Conservation (phyloP, 2,329 filamentous ascomycete species). For the Colletotrichum zoysiae region DNA sequence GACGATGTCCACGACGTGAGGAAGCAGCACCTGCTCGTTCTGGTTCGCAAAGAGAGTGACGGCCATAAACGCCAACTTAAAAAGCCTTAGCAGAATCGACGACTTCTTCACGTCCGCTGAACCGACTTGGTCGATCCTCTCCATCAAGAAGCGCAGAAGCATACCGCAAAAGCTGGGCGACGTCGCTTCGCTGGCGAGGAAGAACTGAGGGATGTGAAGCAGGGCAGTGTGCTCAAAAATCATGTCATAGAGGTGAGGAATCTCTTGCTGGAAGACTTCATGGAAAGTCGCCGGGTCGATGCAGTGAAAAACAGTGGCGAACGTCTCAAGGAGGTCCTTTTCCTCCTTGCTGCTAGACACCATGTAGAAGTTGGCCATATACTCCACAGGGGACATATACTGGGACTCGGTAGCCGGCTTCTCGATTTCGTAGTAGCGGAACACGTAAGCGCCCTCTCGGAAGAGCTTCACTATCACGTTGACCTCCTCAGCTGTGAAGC, state of each 20-base stretch:
- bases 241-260: conserved; percentile 95
- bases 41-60: conserved; percentile 95
- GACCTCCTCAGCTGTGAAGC: conserved; percentile 97
- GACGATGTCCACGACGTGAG: conserved; percentile 96
- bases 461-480: conserved; percentile 97
- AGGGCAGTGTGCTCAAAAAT: conserved; percentile 97
- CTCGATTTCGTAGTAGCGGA: conserved; percentile 95
- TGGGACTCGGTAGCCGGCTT: conserved; percentile 79
- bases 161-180: conserved; percentile 98
- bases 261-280: conserved; percentile 97
- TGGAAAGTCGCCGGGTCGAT: conserved; percentile 99
- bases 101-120: conserved; percentile 92
- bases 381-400: conserved; percentile 86
- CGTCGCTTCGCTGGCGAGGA: conserved; percentile 97
- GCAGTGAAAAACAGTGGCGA: conserved; percentile 98
- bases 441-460: conserved; percentile 94
- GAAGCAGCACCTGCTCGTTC: conserved; percentile 94
- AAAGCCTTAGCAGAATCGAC: conserved; percentile 90
- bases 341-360: conserved; percentile 94
- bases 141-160: conserved; percentile 97
- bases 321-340: conserved; percentile 96
- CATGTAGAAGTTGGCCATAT: conserved; percentile 95
- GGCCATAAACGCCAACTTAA: conserved; percentile 99
- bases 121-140: conserved; percentile 93
- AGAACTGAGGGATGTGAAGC: conserved; percentile 96